Percentiles rank a stretch among this genome's conserved stretches.
phyloP scores from a whole-genome alignment of 169 alveolate genomes.

The Plasmodium blacklocki region DNA sequence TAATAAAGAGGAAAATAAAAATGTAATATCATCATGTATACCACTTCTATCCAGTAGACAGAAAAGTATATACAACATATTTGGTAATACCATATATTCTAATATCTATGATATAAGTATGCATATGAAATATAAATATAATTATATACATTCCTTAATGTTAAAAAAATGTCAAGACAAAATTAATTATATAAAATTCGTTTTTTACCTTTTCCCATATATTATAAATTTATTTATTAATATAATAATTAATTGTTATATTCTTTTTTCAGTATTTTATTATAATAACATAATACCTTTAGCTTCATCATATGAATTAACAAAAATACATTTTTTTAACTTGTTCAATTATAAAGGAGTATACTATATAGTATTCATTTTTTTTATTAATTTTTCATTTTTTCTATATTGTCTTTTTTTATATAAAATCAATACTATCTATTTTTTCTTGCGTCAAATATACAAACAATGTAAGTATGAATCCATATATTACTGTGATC shows the following conservation, averaged over 20 bases:
- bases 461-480: constrained; percentile 62
- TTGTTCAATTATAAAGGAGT: constrained; percentile 61
- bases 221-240: constrained; percentile 62
- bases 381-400: constrained; percentile 39
- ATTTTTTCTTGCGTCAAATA: constrained; percentile 61
- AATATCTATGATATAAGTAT: constrained; percentile 46
- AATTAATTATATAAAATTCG: constrained; percentile 53
- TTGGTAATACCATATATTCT: constrained; percentile 65
- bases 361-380: constrained; percentile 55
- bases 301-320: constrained; percentile 65
- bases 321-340: constrained; percentile 35
- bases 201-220: constrained; percentile 56
- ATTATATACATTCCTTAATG: constrained; percentile 71
- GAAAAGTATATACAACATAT: constrained; percentile 51
- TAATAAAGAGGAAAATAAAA: neutral
- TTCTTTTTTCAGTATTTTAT: constrained; percentile 62
- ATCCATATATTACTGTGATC: constrained; percentile 65
- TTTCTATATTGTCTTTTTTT: constrained; percentile 43
- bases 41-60: neutral
- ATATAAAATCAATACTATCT: constrained; percentile 39
- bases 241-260: constrained; percentile 31
- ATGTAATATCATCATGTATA: too few relatives aligned
- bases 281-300: constrained; percentile 65
- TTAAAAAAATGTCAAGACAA: constrained; percentile 35
- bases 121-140: constrained; percentile 28